Conservation (phyloP, 176 grass and related monocot genomes). For the Ensete glaucum region DNA sequence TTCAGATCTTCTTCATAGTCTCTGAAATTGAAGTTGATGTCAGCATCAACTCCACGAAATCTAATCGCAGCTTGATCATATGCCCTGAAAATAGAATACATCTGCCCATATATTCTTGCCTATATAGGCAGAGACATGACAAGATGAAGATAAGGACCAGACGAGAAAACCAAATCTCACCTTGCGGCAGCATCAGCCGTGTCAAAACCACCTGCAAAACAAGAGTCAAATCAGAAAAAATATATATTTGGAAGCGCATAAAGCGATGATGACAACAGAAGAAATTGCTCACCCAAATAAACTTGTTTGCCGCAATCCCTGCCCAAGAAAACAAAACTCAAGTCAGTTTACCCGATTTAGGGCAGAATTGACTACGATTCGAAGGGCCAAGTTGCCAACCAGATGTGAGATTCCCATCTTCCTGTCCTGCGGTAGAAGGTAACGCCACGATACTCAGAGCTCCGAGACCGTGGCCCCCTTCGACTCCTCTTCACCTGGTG, state of each 20-base stretch:
- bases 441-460: conserved; percentile 9
- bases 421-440: conserved; percentile 19
- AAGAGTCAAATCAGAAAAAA: too few relatives aligned
- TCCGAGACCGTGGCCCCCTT: conserved; percentile 12
- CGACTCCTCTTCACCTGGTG: conserved; percentile 11
- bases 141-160: neutral
- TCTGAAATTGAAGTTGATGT: conserved; percentile 8
- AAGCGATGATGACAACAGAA: neutral
- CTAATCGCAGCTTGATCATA: conserved; percentile 18
- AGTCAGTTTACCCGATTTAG: neutral
- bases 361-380: neutral
- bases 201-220: conserved; percentile 12
- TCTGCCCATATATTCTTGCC: neutral
- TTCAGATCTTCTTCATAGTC: conserved; percentile 13
- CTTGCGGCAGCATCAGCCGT: conserved; percentile 12
- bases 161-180: neutral
- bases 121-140: neutral
- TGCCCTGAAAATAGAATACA: neutral
- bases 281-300: neutral
- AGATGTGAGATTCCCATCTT: conserved; percentile 22
- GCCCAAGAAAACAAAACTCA: neutral
- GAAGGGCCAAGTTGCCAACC: conserved; percentile 1
- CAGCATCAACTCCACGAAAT: conserved; percentile 14
- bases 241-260: neutral
- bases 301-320: conserved; percentile 11